Evolutionary conservation across 2,329 filamentous ascomycete genomes (phyloP), one percentile per base, ranked within the genome.

Genomic region (Fusarium tricinctum): DNA sequence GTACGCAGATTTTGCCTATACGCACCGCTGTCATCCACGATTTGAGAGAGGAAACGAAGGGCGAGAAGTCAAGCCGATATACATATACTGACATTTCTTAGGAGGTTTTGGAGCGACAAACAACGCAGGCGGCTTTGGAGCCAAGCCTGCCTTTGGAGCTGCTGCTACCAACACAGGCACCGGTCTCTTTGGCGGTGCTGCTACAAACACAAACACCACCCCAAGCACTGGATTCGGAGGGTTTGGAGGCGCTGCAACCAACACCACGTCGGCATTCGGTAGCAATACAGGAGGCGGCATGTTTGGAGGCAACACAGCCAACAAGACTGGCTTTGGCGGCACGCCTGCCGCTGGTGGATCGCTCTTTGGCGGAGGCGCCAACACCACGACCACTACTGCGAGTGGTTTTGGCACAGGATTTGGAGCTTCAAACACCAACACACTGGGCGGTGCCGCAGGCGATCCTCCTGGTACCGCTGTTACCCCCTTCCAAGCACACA

Each of bases 381-480:
- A 63, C 46, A 69, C 48, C 66, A 77, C 67, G 38, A 73, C 48
- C 65, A 77, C 64, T 39, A 73, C 77, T 26, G 75, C 71, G 19
- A 74, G 76, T 35, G 78, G 76, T 4, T 79, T 80, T 70, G 61
- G 78, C 40, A 74, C 79, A 13, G 78, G 77, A 3, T 86, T 86
- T 58, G 83, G 84, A 14, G 70, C 78, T 26, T 71, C 78, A 38
- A 77, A 77, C 63, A 87, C 84, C 63, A 82, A 86, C 17, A 83
- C 85, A 30, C 79, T 88, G 43, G 84, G 85, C 43, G 83, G 81
- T 15, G 44, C 60, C 43, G 78, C 83, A 20, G 86, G 84, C 47
- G 87, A 90, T 63, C 86, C 88, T 62, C 87, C 89, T 26, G 93
- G 93, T 60, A 95, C 92, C 12, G 90, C 85, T 15, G 82, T 85